These are phyloP conservation scores for Trichosporon sp. DNA, from an alignment of 1,284 basidiomycete species.

Conservation along the genomic window DNA sequence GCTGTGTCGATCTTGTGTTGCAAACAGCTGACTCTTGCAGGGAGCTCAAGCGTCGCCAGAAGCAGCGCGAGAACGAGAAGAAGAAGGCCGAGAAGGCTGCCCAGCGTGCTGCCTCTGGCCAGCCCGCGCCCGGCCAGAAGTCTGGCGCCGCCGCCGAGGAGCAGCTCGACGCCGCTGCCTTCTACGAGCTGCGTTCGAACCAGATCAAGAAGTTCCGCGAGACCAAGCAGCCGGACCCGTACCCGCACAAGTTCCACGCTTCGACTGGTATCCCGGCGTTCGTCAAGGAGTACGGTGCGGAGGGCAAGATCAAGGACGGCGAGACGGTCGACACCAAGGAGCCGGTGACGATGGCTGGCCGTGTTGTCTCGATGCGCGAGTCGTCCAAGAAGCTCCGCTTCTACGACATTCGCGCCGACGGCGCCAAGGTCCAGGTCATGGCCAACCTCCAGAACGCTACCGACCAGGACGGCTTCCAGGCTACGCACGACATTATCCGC, in stretches of 20 bases:
- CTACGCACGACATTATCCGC: conserved; percentile 78
- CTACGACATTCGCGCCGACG: conserved; percentile 92
- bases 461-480: conserved; percentile 60
- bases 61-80: conserved; percentile 77
- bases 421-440: conserved; percentile 91
- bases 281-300: conserved; percentile 67
- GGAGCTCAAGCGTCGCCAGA: conserved; percentile 84
- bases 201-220: conserved; percentile 81
- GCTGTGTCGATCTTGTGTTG: neutral
- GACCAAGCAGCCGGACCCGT: conserved; percentile 83
- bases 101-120: conserved; percentile 65
- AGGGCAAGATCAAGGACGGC: conserved; percentile 59
- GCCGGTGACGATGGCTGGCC: conserved; percentile 66
- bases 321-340: conserved; percentile 24
- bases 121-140: conserved; percentile 30
- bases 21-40: conserved; percentile 49
- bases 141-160: conserved; percentile 47
- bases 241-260: conserved; percentile 99
- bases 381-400: conserved; percentile 82
- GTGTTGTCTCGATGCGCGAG: conserved; percentile 83
- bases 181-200: conserved; percentile 86
- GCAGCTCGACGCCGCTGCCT: conserved; percentile 60
- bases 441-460: conserved; percentile 78
- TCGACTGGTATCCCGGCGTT: conserved; percentile 70
- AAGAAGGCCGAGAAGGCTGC: conserved; percentile 74